phyloP scores from a whole-genome alignment of 2,329 filamentous ascomycete species.

The Ophiostoma sp. region DNA sequence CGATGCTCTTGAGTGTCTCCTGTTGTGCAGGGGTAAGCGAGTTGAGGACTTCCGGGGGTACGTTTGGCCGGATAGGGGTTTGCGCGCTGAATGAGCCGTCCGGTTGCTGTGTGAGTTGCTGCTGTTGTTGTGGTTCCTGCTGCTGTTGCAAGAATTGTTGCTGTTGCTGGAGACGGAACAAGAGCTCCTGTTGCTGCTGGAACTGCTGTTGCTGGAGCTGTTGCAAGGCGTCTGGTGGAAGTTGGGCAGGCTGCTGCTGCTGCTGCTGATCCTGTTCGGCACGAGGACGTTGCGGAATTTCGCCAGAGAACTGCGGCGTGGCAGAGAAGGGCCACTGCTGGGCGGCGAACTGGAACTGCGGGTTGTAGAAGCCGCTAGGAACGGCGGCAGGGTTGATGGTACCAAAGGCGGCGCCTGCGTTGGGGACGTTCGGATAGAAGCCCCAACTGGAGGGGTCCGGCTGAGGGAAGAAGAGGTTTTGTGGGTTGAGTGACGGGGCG shows the following conservation, averaged over 20 bases:
- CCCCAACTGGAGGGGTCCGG: conserved; percentile 41
- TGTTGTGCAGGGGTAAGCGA: conserved; percentile 54
- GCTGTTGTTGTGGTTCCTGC: conserved; percentile 26
- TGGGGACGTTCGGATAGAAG: conserved; percentile 45
- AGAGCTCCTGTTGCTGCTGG: conserved; percentile 18
- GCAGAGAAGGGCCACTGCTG: conserved; percentile 33
- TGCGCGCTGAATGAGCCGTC: conserved; percentile 30
- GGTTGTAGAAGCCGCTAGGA: conserved; percentile 31
- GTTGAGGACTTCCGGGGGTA: conserved; percentile 36
- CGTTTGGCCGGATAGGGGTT: conserved; percentile 30
- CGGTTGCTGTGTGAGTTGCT: conserved; percentile 12
- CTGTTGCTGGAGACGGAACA: conserved; percentile 22
- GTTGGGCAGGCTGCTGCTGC: conserved; percentile 26
- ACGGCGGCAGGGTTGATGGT: conserved; percentile 33
- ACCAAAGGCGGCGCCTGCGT: conserved; percentile 37
- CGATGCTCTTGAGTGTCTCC: conserved; percentile 57
- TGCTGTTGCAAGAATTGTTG: conserved; percentile 1
- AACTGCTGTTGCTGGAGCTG: conserved; percentile 32
- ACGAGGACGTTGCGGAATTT: conserved; percentile 18
- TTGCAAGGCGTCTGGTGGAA: conserved; percentile 33
- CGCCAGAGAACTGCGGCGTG: conserved; percentile 32
- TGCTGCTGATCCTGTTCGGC: conserved; percentile 30
- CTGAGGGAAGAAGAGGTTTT: conserved; percentile 22
- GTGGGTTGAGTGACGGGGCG: conserved; percentile 10
- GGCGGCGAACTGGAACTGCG: conserved; percentile 25